phyloP scores from a whole-genome alignment of 1,284 basidiomycete genomes.

The Pholiota adiposa region DNA sequence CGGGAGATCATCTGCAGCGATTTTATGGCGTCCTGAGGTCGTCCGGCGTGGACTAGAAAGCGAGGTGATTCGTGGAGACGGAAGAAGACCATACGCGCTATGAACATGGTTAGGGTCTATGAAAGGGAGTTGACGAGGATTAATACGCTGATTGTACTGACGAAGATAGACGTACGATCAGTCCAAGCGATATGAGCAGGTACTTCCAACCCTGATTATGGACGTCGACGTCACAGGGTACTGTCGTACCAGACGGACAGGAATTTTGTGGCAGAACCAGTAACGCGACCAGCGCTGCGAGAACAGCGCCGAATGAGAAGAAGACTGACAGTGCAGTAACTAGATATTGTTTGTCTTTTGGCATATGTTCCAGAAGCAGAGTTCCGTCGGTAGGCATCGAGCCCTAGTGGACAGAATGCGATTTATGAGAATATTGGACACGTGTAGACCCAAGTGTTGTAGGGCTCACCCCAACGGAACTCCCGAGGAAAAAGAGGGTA shows the following conservation, averaged over 20 bases:
- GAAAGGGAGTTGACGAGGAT: constrained; percentile 1
- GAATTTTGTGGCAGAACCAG: constrained; percentile 79
- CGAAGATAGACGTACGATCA: constrained; percentile 42
- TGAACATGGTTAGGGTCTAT: constrained; percentile 87
- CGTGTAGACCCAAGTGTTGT: no score
- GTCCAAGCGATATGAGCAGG: constrained; percentile 73
- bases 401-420: constrained; percentile 52
- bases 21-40: constrained; percentile 81
- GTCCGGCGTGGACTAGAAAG: constrained; percentile 85
- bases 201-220: constrained; percentile 90
- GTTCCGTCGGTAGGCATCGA: constrained; percentile 98
- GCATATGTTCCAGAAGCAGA: constrained; percentile 92
- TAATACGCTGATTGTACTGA: constrained; percentile 3
- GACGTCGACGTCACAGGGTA: constrained; percentile 63
- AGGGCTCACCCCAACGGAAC: constrained; percentile 79
- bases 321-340: constrained; percentile 96
- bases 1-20: constrained; percentile 82
- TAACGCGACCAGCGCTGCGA: constrained; percentile 81
- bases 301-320: constrained; percentile 90
- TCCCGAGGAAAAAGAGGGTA: constrained; percentile 87
- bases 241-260: constrained; percentile 51
- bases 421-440: not conserved
- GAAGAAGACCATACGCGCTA: constrained; percentile 88
- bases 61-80: constrained; percentile 92
- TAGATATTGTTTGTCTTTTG: constrained; percentile 88